Conservation (phyloP, 306 rosid genomes). For the Acacia confusa region DNA sequence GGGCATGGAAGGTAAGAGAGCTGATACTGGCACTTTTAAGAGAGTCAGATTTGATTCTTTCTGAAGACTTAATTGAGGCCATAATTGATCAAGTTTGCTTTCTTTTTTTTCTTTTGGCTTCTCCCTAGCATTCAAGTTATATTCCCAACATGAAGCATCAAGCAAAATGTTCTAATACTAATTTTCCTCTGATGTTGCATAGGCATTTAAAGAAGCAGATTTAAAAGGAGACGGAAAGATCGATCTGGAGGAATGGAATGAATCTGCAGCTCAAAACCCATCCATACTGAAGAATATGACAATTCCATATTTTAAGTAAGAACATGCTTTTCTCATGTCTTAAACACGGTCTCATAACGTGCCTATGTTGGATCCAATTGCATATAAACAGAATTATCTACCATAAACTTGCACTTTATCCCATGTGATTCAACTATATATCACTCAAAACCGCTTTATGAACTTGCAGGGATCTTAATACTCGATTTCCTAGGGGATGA, state of each 20-base stretch:
- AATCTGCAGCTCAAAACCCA: constrained; percentile 48
- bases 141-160: not conserved
- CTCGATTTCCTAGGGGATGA: constrained; percentile 47
- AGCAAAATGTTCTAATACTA: constrained; percentile 10
- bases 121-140: constrained; percentile 9
- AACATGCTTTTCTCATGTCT: constrained; percentile 21
- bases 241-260: constrained; percentile 50
- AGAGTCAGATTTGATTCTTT: constrained; percentile 55
- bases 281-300: constrained; percentile 66
- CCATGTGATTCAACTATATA: constrained; percentile 4
- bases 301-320: constrained; percentile 54
- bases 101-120: not conserved
- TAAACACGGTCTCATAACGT: not conserved
- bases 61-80: constrained; percentile 48
- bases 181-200: not conserved
- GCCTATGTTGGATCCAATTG: not conserved
- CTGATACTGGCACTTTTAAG: constrained; percentile 52
- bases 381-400: constrained; percentile 1
- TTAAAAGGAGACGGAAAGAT: constrained; percentile 61
- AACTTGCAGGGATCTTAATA: constrained; percentile 49
- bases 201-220: constrained; percentile 61
- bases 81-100: constrained; percentile 52
- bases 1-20: constrained; percentile 49
- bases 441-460: not conserved
- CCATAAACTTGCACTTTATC: not conserved